Evolutionary conservation across 345 rosid genomes (phyloP), one percentile per base, ranked within the genome.

Genomic region (Syzygium oleosum): DNA sequence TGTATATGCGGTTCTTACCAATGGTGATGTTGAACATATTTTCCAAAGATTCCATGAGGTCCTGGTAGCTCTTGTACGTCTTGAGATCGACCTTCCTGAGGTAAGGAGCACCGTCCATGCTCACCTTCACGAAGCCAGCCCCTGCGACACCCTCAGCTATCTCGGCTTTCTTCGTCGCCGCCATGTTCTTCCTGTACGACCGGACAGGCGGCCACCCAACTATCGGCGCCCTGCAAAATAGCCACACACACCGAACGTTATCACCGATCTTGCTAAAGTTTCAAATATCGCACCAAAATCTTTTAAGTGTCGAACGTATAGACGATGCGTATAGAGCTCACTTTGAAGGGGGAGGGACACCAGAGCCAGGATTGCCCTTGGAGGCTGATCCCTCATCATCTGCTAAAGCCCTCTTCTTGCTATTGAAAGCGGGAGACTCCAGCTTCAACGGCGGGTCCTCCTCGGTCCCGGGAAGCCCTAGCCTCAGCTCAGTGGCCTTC

Each of bases 181-280:
- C 16, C 10, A n/a, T 49, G 88, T 96, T 96, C 89, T 94, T 96
- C 93, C 97, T 86, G 92, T 92, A 94, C n/a, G 98, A 95, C 89
- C 95, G 86, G 88, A 97, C 88, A 19, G 99, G 99, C 68, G 99
- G 99, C 99, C 99, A 97, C 23, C 99, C 98, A 29, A 97, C 97
- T 46, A 94, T 91, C 87, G 94, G 98, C 59, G 91, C 93, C 91
- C 99, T 97, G 93, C 54, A 41, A 52, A 51, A 79, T 91, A 51
- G 41, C 87, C 87, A 65, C 12, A 79, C 49, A 22, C 41, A 54
- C 17, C 43, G 10, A 49, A 43, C 14, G 16, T 63, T 51, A 86
- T 21, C 56, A 52, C 78, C 27, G 29, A 29, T 38, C 53, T 34
- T 5, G 16, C 54, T 0, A 12, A 12, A 68, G 17, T 0, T 52